Evolutionary conservation across 768 basidiomycete genomes (phyloP), one percentile per base, ranked within the genome.

Genomic region (Trametes cubensis): DNA sequence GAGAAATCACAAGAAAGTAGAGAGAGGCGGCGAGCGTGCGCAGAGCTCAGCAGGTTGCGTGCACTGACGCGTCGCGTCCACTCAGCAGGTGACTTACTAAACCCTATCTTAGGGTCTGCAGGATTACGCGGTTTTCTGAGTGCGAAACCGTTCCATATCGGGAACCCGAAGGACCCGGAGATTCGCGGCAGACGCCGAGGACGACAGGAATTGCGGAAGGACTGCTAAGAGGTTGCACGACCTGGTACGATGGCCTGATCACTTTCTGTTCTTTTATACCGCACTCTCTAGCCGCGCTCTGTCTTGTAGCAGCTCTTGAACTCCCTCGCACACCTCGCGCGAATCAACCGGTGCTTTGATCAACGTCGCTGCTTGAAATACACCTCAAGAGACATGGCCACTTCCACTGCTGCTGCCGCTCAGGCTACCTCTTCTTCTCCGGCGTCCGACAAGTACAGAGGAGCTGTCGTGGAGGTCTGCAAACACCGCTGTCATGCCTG

Each of bases 381-480:
- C 25, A 28, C 14, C 48, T 49, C 17, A 8, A 30, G 25, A 50
- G 47, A 44, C n/a, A 59, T 59, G 58, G 49, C 58, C 20, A 34
- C 58, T 21, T 34, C 28, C 38, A n/a, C 56, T 17, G 25, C 54
- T 40, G 26, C 44, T 18, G 40, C 54, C 30, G 55, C 30, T 4
- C 48, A 57, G 42, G 44, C 50, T 18, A 45, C 44, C 51, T 54
- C 51, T 15, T 54, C 62, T n/a, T 54, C 57, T 14, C 39, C 57
- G 21, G 45, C 51, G 30, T 20, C 25, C 45, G 80, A 83, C 73
- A 91, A 87, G 75, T 95, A 92, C 71, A 83, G 93, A 21, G 94
- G 94, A 2, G 93, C 94, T 3, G 92, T 94, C 26, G 92, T 96
- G 10, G 94, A 96, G 84, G 94, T 90, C 56, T 45, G 45, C 54